Evolutionary conservation across 345 rosid species (phyloP).

Genomic region (Microthlaspi erraticum): DNA sequence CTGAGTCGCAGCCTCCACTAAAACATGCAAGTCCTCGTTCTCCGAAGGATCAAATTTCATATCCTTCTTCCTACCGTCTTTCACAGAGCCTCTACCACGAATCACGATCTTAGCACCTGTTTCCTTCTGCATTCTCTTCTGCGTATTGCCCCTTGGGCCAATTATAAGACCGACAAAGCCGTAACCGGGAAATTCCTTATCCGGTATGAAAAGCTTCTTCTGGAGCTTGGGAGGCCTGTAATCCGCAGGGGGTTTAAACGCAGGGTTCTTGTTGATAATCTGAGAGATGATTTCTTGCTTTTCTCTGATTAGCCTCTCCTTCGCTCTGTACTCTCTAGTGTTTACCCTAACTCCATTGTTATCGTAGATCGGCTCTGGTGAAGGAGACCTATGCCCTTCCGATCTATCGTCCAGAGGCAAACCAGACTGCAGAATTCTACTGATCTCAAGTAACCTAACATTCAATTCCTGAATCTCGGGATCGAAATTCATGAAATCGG

Average conservation of each 20-base stretch:
- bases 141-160: constrained; percentile 93
- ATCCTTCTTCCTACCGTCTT: constrained; percentile 89
- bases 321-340: constrained; percentile 79
- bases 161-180: constrained; percentile 87
- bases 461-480: constrained; percentile 86
- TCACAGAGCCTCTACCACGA: constrained; percentile 87
- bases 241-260: constrained; percentile 95
- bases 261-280: constrained; percentile 83
- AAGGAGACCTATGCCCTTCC: constrained; percentile 90
- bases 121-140: constrained; percentile 95
- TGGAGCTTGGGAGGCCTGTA: constrained; percentile 93
- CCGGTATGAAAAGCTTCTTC: constrained; percentile 90
- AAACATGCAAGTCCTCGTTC: constrained; percentile 95
- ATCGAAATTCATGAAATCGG: constrained; percentile 92
- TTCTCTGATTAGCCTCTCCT: constrained; percentile 81
- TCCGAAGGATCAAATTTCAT: constrained; percentile 90
- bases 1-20: constrained; percentile 90
- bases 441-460: constrained; percentile 77
- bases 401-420: constrained; percentile 78
- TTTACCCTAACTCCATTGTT: constrained; percentile 85
- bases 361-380: constrained; percentile 93
- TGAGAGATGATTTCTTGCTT: constrained; percentile 87
- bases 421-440: constrained; percentile 77
- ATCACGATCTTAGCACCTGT: constrained; percentile 94
- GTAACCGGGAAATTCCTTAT: constrained; percentile 88